Base-by-base conservation (phyloP, 2,329 filamentous ascomycete species). In the Talaromyces piceae region DNA sequence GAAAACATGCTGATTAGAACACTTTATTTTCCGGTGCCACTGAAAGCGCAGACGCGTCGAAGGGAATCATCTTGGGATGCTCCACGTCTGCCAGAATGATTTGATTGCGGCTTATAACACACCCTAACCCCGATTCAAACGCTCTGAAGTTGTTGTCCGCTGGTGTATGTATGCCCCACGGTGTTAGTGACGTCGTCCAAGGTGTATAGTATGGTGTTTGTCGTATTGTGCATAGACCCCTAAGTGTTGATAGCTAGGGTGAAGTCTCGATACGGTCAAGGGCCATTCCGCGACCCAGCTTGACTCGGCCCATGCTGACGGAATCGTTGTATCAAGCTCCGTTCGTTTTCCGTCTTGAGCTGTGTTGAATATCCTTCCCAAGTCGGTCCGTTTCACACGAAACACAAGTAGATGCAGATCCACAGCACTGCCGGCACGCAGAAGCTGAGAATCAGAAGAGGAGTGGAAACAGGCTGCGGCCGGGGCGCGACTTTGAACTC, bases 321-420 rank as follows among this genome's bases (percentile, higher is more conserved):
- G 16, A 9, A 1, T 1, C 20, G n/a, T 18, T 9, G n/a, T 20
- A 4, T 4, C 33, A 30, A 30, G 27, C 27, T 11, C 27, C 3
- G 27, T 30, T 12, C 27, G 3, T 30, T 30, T 30, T 18, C n/a
- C n/a, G 3, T 9, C n/a, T 20, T 20, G 16, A 18, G 16, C 33
- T n/a, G 20, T 37, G 33, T 37, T 37, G 33, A 37, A 20, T 37
- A 20, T 20, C 33, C 16, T 37, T 22, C 13, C 20, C n/a, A 13
- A 25, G 13, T 25, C 5, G 39, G 4, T 43, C 23, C 23, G 4
- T 23, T 9, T 49, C 23, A 53, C 51, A 53, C 43, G 31, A 53
- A 53, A 20, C 51, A 53, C 26, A 53, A 41, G n/a, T 53, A 53
- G 13, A 53, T 53, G 41, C 46, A 49, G 16, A 53, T 53, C 51